Percentiles rank a stretch among this genome's conserved stretches.
These are phyloP conservation scores for Aphanomyces astaci DNA, from an alignment of 352 stramenopile genomes.

Conservation along the genomic window DNA sequence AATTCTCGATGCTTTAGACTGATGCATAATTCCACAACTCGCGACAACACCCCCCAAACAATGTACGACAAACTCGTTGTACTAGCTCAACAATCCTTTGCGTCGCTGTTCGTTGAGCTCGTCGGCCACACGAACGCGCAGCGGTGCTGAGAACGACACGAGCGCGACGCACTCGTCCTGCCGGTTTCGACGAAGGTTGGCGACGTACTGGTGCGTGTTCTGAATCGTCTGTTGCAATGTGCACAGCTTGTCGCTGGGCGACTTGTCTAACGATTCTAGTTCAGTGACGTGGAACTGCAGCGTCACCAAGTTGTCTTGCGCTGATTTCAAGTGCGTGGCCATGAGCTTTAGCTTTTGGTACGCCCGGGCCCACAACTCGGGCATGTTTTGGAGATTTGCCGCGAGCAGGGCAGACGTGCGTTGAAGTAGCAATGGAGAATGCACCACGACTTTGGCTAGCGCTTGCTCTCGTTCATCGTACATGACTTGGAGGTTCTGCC, in stretches of 20 bases:
- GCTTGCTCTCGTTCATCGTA: not conserved
- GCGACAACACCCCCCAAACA: too few species aligned
- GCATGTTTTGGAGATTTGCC: not conserved
- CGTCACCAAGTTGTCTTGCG: not conserved
- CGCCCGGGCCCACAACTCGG: not conserved
- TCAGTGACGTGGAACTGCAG: not conserved
- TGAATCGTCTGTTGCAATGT: not conserved
- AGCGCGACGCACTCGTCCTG: conserved; percentile 7
- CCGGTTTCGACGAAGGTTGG: not conserved
- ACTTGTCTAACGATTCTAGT: not conserved
- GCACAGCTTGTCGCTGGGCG: not conserved
- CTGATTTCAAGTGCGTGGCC: not conserved
- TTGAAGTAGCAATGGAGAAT: not conserved
- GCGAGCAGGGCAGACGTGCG: not conserved
- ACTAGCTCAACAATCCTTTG: not conserved
- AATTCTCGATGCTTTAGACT: too few species aligned
- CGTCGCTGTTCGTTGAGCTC: not conserved
- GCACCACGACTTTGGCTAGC: not conserved
- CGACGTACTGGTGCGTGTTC: not conserved
- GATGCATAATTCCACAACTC: too few species aligned
- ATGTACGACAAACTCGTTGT: not conserved
- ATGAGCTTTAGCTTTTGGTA: conserved; percentile 12
- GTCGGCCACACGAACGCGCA: not conserved
- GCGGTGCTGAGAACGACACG: not conserved
- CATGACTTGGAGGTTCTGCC: not conserved